Evolutionary conservation across 2,329 filamentous ascomycete species (phyloP).

Genomic region (Aciculosporium take): DNA sequence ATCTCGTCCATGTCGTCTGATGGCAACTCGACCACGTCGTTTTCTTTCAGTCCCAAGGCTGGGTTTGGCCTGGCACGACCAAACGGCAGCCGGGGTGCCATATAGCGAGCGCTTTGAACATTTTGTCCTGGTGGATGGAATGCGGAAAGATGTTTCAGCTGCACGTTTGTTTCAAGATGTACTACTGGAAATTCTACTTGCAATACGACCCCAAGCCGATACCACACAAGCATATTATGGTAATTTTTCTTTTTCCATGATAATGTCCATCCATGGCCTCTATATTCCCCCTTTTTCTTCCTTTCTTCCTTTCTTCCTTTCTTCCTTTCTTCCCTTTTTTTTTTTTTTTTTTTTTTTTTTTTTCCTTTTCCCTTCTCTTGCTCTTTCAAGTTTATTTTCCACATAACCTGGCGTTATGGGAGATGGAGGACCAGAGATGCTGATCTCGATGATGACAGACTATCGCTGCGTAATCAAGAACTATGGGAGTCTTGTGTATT

Average conservation of each 20-base stretch:
- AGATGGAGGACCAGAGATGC: slow-evolving; percentile 1
- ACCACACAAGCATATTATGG: not conserved
- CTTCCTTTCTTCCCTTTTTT: not conserved
- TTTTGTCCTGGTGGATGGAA: not conserved
- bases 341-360: not conserved
- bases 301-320: not conserved
- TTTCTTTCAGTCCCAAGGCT: slow-evolving; percentile 18
- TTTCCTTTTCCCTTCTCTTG: not conserved
- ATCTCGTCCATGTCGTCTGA: slow-evolving; percentile 28
- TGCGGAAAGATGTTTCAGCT: not conserved
- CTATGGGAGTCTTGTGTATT: not conserved
- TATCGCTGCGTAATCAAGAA: slow-evolving; percentile 3
- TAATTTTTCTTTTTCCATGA: not conserved
- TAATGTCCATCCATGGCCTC: not conserved
- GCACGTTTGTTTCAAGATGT: not conserved
- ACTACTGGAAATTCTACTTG: not conserved
- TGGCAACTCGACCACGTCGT: slow-evolving; percentile 20
- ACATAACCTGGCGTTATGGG: slow-evolving; percentile 8
- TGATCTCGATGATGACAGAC: slow-evolving; percentile 5
- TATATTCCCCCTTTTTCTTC: not conserved
- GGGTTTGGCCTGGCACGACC: slow-evolving; percentile 18
- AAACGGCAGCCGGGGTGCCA: slow-evolving; percentile 24
- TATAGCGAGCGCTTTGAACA: slow-evolving; percentile 12
- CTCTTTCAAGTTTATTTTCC: not conserved
- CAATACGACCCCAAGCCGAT: not conserved